Conservation (phyloP, 257 asterid genomes). For the Solanum microdontum region DNA sequence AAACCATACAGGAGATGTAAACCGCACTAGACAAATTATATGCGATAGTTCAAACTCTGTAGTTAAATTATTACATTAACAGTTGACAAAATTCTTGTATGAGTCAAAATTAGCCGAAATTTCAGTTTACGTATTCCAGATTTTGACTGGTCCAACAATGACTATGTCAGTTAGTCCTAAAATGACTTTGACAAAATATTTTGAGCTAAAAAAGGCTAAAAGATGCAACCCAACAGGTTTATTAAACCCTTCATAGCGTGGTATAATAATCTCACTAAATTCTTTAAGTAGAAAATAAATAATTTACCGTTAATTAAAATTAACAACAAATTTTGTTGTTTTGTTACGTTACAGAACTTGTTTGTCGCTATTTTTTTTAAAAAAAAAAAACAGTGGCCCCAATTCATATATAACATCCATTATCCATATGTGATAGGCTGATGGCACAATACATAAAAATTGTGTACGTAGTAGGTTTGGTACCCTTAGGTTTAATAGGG, state of each 20-base stretch:
- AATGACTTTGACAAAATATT: background rate
- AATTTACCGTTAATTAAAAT: too few relatives aligned
- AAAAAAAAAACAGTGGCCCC: background rate
- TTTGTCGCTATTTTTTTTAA: background rate
- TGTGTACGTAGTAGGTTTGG: background rate
- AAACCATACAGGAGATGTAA: accelerated
- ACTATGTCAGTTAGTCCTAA: background rate
- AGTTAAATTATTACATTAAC: background rate
- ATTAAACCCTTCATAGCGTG: background rate
- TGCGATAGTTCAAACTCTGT: accelerated
- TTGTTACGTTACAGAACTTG: too few relatives aligned
- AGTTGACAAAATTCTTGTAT: background rate
- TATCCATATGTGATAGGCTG: background rate
- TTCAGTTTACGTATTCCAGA: background rate
- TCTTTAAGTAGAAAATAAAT: background rate
- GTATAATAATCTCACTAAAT: background rate
- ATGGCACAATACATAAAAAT: background rate
- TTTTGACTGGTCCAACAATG: background rate
- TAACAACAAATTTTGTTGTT: too few relatives aligned
- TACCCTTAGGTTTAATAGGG: background rate
- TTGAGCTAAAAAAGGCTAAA: background rate
- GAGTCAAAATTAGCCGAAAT: background rate
- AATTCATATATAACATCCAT: too few relatives aligned
- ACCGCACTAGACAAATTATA: too few relatives aligned
- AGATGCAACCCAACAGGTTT: background rate